Conservation (phyloP, 208 protist species). For the Trypanosoma caninum region DNA sequence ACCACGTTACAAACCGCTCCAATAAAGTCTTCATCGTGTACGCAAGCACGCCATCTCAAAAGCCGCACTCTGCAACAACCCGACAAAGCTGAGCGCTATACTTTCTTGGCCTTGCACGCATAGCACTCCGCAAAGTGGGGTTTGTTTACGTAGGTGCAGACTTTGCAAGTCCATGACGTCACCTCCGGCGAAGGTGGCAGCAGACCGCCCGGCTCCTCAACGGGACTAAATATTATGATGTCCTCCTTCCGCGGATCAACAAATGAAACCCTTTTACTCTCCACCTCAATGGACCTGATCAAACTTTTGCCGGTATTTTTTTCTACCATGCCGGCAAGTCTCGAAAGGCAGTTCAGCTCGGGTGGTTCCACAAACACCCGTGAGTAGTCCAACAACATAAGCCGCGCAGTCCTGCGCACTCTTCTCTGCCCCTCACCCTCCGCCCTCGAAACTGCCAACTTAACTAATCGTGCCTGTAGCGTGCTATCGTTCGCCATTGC, state of each 20-base stretch:
- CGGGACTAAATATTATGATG: conserved; percentile 63
- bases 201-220: conserved; percentile 18
- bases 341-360: conserved; percentile 47
- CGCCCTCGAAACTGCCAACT: conserved; percentile 42
- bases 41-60: too few relatives aligned
- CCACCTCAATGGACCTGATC: conserved; percentile 78
- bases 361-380: conserved; percentile 79
- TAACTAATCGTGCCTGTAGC: conserved; percentile 65
- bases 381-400: conserved; percentile 83
- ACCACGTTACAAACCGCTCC: too few relatives aligned
- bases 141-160: conserved; percentile 73
- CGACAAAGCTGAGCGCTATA: neutral
- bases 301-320: conserved; percentile 59
- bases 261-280: conserved; percentile 58
- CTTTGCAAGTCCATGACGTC: conserved; percentile 53
- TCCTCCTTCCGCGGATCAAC: conserved; percentile 48
- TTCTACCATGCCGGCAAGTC: conserved; percentile 56
- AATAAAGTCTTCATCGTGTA: too few relatives aligned
- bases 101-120: conserved; percentile 48
- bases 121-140: conserved; percentile 43
- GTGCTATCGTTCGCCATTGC: conserved; percentile 46
- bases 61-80: neutral
- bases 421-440: conserved; percentile 51
- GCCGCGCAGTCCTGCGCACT: conserved; percentile 55
- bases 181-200: conserved; percentile 32